Conservation (phyloP, 768 basidiomycete genomes). For the Russula griseocarnosa region DNA sequence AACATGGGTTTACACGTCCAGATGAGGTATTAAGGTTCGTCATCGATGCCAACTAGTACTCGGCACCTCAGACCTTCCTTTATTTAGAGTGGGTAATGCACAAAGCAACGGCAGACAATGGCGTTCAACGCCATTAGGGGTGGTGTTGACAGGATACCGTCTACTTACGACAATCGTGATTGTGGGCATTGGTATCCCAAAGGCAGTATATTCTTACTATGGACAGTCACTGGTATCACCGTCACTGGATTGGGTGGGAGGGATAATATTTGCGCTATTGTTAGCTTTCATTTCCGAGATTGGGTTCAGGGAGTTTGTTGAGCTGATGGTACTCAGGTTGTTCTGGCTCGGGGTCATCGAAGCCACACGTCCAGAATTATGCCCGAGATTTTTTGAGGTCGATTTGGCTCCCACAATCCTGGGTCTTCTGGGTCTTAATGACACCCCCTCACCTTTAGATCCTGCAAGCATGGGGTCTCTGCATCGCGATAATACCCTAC, state of each 20-base stretch:
- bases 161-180: background rate
- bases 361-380: background rate
- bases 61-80: too few species aligned
- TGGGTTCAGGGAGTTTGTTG: background rate
- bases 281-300: background rate
- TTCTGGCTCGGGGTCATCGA: background rate
- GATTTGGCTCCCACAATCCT: background rate
- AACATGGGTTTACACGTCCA: too few species aligned
- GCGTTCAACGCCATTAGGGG: background rate
- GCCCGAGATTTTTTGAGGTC: background rate
- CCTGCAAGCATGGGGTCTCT: too few species aligned
- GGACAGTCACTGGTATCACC: background rate
- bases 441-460: too few species aligned
- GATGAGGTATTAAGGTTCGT: too few species aligned
- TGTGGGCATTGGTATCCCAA: background rate
- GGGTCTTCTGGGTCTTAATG: background rate
- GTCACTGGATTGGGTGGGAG: background rate
- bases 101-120: too few species aligned
- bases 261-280: background rate
- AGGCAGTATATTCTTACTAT: background rate
- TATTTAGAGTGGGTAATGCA: too few species aligned
- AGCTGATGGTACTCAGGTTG: background rate
- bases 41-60: too few species aligned
- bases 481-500: too few species aligned
- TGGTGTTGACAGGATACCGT: background rate